A percentile compares a stretch with the other conserved stretches of the same genome.
Evolutionary conservation across 208 protist species (phyloP).

Genomic region (Leishmania tarentolae): DNA sequence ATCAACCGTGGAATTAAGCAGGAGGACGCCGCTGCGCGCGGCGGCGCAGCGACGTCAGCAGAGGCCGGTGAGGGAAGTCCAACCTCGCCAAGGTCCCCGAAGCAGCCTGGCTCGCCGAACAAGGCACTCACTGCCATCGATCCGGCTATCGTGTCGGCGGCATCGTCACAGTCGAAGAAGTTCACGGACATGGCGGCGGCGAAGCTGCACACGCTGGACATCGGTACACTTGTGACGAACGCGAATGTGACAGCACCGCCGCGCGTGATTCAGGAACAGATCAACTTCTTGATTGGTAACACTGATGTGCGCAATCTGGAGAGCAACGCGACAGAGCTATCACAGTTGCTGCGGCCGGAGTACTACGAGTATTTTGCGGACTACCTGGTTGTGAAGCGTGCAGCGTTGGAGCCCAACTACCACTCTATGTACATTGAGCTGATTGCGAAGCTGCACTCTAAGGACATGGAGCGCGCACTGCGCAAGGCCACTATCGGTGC

Average conservation of each 20-base stretch:
- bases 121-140: slow-evolving; percentile 48
- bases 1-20: slow-evolving; percentile 85
- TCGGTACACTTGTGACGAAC: slow-evolving; percentile 78
- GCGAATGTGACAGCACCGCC: slow-evolving; percentile 79
- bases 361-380: slow-evolving; percentile 94
- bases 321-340: slow-evolving; percentile 79
- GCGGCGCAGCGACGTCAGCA: slow-evolving; percentile 18
- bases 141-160: slow-evolving; percentile 70
- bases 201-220: slow-evolving; percentile 88
- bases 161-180: slow-evolving; percentile 33
- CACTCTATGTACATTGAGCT: slow-evolving; percentile 93
- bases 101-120: slow-evolving; percentile 25
- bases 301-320: slow-evolving; percentile 87
- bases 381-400: slow-evolving; percentile 98
- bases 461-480: slow-evolving; percentile 85
- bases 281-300: slow-evolving; percentile 93
- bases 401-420: slow-evolving; percentile 98
- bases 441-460: slow-evolving; percentile 75
- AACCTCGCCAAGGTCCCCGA: slow-evolving; percentile 29
- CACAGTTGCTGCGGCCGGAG: slow-evolving; percentile 78
- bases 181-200: slow-evolving; percentile 51
- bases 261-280: slow-evolving; percentile 89
- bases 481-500: slow-evolving; percentile 83
- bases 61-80: slow-evolving; percentile 21
- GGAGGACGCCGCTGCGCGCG: slow-evolving; percentile 51